A percentile compares a stretch with the other conserved stretches of the same genome.
Conservation (phyloP, 139 green algal species). For the Micractinium conductrix region DNA sequence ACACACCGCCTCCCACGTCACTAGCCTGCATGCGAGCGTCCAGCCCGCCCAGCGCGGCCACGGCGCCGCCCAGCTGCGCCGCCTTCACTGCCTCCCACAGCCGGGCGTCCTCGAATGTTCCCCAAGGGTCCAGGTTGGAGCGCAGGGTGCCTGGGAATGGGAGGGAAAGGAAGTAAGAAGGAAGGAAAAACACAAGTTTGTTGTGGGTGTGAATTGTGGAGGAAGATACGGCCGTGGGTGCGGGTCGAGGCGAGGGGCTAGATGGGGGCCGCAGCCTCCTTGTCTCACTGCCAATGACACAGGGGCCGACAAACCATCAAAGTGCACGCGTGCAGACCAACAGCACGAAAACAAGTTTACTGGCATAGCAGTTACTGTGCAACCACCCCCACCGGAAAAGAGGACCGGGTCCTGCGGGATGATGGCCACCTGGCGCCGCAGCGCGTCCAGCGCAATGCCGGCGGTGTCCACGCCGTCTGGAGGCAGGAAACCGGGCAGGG, state of each 20-base stretch:
- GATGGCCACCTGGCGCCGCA: conserved; percentile 82
- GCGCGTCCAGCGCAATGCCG: conserved; percentile 70
- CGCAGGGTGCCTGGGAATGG: conserved; percentile 77
- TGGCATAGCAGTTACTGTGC: too few relatives aligned
- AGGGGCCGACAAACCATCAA: too few relatives aligned
- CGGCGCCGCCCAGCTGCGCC: conserved; percentile 64
- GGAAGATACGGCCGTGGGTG: too few relatives aligned
- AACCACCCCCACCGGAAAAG: conserved; percentile 61
- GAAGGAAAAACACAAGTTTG: too few relatives aligned
- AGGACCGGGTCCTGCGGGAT: conserved; percentile 86
- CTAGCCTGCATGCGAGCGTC: conserved; percentile 69
- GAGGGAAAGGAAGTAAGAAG: too few relatives aligned
- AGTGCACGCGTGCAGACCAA: too few relatives aligned
- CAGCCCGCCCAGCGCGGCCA: conserved; percentile 70
- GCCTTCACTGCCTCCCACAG: conserved; percentile 76
- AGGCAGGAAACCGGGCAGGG: background rate
- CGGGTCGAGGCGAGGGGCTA: too few relatives aligned
- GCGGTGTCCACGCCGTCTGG: conserved; percentile 74
- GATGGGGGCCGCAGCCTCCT: too few relatives aligned
- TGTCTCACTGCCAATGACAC: too few relatives aligned
- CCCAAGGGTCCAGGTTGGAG: conserved; percentile 85
- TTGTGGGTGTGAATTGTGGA: too few relatives aligned
- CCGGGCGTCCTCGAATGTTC: conserved; percentile 52
- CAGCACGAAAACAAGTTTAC: too few relatives aligned
- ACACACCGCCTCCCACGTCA: background rate